These are phyloP conservation scores for Miamiensis avidus DNA, from an alignment of 169 alveolate species.

Conservation along the genomic window DNA sequence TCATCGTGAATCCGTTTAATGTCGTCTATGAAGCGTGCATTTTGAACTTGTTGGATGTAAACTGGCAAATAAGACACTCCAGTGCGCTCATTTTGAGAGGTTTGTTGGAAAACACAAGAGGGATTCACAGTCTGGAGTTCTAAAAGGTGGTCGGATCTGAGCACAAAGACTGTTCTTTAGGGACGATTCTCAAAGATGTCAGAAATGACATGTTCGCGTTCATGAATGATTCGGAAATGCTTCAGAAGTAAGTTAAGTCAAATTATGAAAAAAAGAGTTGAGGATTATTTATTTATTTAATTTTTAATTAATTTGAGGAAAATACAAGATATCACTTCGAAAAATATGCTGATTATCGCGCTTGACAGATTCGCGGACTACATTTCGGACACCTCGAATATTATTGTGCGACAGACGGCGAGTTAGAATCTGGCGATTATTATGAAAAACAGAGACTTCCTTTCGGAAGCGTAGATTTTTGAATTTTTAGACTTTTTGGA, in stretches of 20 bases:
- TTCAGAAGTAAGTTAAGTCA: background rate
- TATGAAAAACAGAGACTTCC: background rate
- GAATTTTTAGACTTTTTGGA: background rate
- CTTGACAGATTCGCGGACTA: background rate
- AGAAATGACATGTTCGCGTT: background rate
- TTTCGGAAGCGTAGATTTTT: background rate
- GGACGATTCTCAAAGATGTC: background rate
- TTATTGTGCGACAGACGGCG: background rate
- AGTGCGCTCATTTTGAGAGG: slow-evolving; percentile 13
- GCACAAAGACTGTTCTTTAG: background rate
- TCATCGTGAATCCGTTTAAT: background rate
- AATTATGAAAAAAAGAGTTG: slow-evolving; percentile 4
- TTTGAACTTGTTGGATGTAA: background rate
- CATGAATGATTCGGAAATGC: background rate
- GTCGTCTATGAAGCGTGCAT: background rate
- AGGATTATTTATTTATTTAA: too few relatives aligned
- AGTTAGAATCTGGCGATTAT: background rate
- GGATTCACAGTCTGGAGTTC: background rate
- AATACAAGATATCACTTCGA: background rate
- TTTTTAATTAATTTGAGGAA: too few relatives aligned
- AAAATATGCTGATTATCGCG: background rate
- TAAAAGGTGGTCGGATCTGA: background rate
- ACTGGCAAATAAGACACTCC: slow-evolving; percentile 20
- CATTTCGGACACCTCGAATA: background rate
- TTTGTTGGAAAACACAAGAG: background rate